These are phyloP conservation scores for Tylopilus subfusipes DNA, from an alignment of 768 basidiomycete species.

Conservation along the genomic window DNA sequence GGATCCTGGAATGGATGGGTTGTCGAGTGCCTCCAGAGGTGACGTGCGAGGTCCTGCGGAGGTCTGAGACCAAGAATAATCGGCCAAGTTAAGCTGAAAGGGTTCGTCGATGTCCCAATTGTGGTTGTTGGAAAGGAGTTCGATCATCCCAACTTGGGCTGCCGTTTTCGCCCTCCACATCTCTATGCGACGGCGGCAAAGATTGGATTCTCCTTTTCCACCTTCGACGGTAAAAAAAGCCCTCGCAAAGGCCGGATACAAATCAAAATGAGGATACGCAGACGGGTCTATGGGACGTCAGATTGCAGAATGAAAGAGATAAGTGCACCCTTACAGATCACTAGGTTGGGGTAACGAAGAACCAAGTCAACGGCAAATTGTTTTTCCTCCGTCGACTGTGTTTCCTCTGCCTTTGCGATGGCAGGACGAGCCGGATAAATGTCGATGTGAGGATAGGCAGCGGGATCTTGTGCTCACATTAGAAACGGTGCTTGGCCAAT, in stretches of 20 bases:
- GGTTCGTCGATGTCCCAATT: conserved; percentile 27
- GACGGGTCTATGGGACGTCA: conserved; percentile 19
- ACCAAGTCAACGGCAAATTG: conserved; percentile 5
- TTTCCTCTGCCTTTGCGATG: not conserved
- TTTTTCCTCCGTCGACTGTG: not conserved
- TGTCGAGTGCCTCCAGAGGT: conserved; percentile 38
- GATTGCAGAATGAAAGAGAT: not conserved
- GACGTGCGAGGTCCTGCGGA: conserved; percentile 59
- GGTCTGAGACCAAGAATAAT: conserved; percentile 68
- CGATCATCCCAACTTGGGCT: conserved; percentile 22
- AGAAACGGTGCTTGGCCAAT: not conserved
- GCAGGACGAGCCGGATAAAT: conserved; percentile 33
- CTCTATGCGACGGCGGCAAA: conserved; percentile 12
- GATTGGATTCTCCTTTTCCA: conserved; percentile 1
- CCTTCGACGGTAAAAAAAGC: not conserved
- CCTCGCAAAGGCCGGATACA: conserved; percentile 16
- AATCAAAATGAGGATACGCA: conserved; percentile 21
- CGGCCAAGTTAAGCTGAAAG: conserved; percentile 54
- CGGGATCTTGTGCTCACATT: conserved; percentile 35
- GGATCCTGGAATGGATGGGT: conserved; percentile 44
- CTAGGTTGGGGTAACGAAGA: conserved; percentile 33
- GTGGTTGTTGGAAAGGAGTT: conserved; percentile 16
- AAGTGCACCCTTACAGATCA: conserved; percentile 31
- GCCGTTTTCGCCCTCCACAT: conserved; percentile 16
- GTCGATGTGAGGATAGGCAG: conserved; percentile 39